phyloP scores from a whole-genome alignment of 192 early-diverging fungal genomes.

The Podochytrium sp. region DNA sequence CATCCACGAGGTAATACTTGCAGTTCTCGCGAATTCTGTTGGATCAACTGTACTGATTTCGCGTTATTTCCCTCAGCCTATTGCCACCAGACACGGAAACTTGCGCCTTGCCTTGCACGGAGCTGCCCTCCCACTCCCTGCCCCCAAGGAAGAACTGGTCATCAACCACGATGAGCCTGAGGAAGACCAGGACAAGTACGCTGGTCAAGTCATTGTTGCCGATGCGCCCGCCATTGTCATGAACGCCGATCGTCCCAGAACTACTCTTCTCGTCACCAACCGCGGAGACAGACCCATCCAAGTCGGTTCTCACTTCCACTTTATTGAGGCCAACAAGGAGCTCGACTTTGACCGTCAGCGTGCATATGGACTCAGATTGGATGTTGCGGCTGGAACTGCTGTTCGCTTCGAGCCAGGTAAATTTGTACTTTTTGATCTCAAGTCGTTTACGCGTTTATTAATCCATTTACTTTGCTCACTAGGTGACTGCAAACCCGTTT shows the following conservation, averaged over 20 bases:
- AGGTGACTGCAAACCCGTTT: slow-evolving; percentile 87
- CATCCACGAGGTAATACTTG: slow-evolving; percentile 85
- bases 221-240: slow-evolving; percentile 71
- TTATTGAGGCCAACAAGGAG: slow-evolving; percentile 86
- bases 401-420: slow-evolving; percentile 96
- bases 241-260: slow-evolving; percentile 75
- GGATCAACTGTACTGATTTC: too few relatives aligned
- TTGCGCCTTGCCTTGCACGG: slow-evolving; percentile 86
- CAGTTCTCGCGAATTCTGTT: too few relatives aligned
- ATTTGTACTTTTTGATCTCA: too few relatives aligned
- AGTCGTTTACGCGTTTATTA: too few relatives aligned
- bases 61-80: too few relatives aligned
- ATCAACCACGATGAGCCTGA: too few relatives aligned
- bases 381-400: slow-evolving; percentile 93
- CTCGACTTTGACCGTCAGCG: slow-evolving; percentile 82
- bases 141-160: too few relatives aligned
- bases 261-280: slow-evolving; percentile 81
- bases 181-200: not conserved
- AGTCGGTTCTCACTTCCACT: slow-evolving; percentile 96
- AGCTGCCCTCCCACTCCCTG: slow-evolving; percentile 82
- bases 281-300: slow-evolving; percentile 93
- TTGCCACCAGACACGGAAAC: slow-evolving; percentile 82
- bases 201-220: slow-evolving; percentile 55
- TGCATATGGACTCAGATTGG: slow-evolving; percentile 85
- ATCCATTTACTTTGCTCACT: too few relatives aligned